phyloP scores from a whole-genome alignment of 768 basidiomycete species.

The Sporobolomyces roseus region DNA sequence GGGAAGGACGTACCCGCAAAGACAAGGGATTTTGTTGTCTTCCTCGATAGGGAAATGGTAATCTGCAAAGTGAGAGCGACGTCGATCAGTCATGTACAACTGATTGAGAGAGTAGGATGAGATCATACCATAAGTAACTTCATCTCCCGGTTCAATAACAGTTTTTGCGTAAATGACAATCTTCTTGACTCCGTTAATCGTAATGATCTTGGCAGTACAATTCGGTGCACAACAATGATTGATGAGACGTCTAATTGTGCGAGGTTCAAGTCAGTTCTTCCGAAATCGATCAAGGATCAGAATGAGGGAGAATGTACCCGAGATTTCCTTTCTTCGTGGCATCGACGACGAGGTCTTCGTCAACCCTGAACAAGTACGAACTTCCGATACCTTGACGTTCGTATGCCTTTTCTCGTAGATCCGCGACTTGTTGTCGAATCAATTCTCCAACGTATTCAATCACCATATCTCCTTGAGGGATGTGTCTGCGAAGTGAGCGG shows the following conservation, averaged over 20 bases:
- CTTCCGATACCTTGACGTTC: slow-evolving; percentile 96
- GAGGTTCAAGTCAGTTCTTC: no score
- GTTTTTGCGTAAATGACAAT: slow-evolving; percentile 99
- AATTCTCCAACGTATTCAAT: slow-evolving; percentile 99
- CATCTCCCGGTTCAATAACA: slow-evolving; percentile 91
- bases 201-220: slow-evolving; percentile 56
- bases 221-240: slow-evolving; percentile 96
- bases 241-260: slow-evolving; percentile 71
- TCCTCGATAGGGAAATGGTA: slow-evolving; percentile 99
- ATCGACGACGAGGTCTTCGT: slow-evolving; percentile 96
- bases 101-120: background rate
- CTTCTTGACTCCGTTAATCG: slow-evolving; percentile 55
- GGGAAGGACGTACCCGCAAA: slow-evolving; percentile 60
- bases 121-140: slow-evolving; percentile 89
- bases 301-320: slow-evolving; percentile 56
- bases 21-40: slow-evolving; percentile 59
- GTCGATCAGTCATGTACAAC: no score
- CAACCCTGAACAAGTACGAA: slow-evolving; percentile 95
- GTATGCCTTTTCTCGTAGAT: slow-evolving; percentile 94
- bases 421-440: slow-evolving; percentile 73
- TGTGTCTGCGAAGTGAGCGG: slow-evolving; percentile 47
- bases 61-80: slow-evolving; percentile 56
- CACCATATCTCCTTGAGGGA: slow-evolving; percentile 92
- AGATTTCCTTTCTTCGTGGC: slow-evolving; percentile 99
- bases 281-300: background rate